Evolutionary conservation across 208 protist species (phyloP).

Genomic region (Phytomonas sp.): DNA sequence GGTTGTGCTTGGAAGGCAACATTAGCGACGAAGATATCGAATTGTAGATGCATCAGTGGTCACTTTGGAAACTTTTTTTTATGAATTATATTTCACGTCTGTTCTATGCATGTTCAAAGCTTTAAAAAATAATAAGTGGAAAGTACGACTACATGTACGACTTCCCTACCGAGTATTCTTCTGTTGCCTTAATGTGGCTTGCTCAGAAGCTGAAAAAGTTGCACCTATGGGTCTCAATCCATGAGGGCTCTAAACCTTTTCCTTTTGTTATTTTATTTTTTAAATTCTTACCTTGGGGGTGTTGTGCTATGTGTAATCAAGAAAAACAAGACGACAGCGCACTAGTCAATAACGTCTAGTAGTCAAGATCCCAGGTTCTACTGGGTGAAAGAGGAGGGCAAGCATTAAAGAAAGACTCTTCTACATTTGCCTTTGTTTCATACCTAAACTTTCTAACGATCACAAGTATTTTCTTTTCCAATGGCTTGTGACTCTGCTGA

Average conservation of each 20-base stretch:
- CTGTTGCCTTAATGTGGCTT: not conserved
- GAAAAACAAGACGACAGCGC: not conserved
- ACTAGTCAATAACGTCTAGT: not conserved
- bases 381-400: slow-evolving; percentile 3
- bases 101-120: not conserved
- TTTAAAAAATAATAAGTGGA: not conserved
- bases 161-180: not conserved
- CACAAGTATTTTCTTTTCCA: not conserved
- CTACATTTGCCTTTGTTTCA: not conserved
- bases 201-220: not conserved
- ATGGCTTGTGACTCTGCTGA: slow-evolving; percentile 3
- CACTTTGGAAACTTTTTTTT: slow-evolving; percentile 10
- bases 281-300: slow-evolving; percentile 1
- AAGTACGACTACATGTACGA: not conserved
- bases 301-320: slow-evolving; percentile 8
- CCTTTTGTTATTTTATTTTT: slow-evolving; percentile 9
- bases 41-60: not conserved
- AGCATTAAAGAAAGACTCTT: slow-evolving; percentile 11
- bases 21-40: not conserved
- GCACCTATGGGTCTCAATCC: not conserved
- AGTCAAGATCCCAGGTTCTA: not conserved
- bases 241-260: not conserved
- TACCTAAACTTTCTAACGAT: slow-evolving; percentile 6
- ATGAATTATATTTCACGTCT: slow-evolving; percentile 3
- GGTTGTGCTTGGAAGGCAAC: not conserved